phyloP scores from a whole-genome alignment of 805 yeast genomes.

The Lipomyces spencermartinsiae region DNA sequence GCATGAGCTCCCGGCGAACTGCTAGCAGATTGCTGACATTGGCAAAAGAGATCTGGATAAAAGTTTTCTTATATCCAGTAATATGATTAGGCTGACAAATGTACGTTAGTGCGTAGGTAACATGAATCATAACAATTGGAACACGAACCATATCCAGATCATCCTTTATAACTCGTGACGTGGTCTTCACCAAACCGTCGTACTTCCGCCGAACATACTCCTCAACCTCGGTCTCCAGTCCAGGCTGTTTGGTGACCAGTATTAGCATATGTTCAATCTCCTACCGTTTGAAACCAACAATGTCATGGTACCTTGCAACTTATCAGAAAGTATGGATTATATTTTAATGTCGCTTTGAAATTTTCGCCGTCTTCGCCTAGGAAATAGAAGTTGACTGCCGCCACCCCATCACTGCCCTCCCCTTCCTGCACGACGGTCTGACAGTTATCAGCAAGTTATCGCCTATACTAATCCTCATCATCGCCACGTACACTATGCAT shows the following conservation, averaged over 20 bases:
- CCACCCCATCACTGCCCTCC: conserved; percentile 66
- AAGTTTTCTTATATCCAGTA: conserved; percentile 69
- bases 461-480: neutral
- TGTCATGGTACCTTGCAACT: conserved; percentile 59
- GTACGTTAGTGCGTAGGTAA: neutral
- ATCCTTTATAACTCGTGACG: conserved; percentile 68
- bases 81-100: conserved; percentile 71
- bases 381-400: conserved; percentile 94
- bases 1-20: conserved; percentile 72
- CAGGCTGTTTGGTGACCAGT: conserved; percentile 36
- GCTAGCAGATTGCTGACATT: conserved; percentile 74
- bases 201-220: conserved; percentile 74
- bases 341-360: conserved; percentile 82
- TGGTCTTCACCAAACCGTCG: conserved; percentile 66
- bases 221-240: conserved; percentile 76
- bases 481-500: conserved; percentile 65
- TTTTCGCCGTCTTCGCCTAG: conserved; percentile 96
- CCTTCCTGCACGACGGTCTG: conserved; percentile 57
- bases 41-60: conserved; percentile 74
- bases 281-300: neutral
- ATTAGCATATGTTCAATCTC: neutral
- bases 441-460: neutral
- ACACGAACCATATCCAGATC: conserved; percentile 63
- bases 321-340: conserved; percentile 86
- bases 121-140: neutral